A percentile compares a stretch with the other conserved stretches of the same genome.
Evolutionary conservation across 1,284 basidiomycete genomes (phyloP).

Genomic region (Microbotryum silenes-acaulis): DNA sequence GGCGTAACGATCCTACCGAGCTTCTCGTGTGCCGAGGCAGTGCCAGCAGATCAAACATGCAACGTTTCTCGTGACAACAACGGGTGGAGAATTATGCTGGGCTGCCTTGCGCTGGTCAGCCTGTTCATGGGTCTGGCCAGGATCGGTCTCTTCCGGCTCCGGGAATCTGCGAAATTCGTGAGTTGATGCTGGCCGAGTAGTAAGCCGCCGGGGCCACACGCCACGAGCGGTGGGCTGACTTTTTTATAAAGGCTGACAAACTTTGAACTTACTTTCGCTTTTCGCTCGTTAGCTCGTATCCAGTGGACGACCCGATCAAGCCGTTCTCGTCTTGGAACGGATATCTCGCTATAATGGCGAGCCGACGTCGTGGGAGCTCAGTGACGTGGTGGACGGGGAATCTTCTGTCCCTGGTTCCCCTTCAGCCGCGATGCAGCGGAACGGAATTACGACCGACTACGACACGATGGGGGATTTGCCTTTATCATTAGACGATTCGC

Average conservation of each 20-base stretch:
- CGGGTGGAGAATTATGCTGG: conserved; percentile 80
- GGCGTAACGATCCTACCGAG: conserved; percentile 68
- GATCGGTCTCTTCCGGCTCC: conserved; percentile 77
- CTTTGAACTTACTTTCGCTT: background rate
- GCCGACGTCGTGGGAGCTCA: conserved; percentile 55
- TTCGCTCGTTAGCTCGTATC: conserved; percentile 53
- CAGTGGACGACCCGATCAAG: conserved; percentile 70
- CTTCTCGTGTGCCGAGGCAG: conserved; percentile 53
- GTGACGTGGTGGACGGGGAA: conserved; percentile 58
- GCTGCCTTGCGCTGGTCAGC: conserved; percentile 64
- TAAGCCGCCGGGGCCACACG: too few relatives aligned
- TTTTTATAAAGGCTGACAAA: background rate
- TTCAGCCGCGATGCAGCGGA: background rate
- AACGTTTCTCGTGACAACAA: conserved; percentile 61
- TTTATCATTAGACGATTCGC: background rate
- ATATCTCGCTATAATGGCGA: conserved; percentile 80
- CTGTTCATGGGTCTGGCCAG: conserved; percentile 70
- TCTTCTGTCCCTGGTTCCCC: too few relatives aligned
- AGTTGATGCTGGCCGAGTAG: conserved; percentile 8
- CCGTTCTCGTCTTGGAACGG: conserved; percentile 65
- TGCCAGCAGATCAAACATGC: conserved; percentile 44
- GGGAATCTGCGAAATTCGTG: conserved; percentile 72
- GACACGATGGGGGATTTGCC: conserved; percentile 3
- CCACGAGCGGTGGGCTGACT: background rate
- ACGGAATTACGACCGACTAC: background rate